Conservation (phyloP, 495 filamentous ascomycete genomes). For the Neurospora intermedia region DNA sequence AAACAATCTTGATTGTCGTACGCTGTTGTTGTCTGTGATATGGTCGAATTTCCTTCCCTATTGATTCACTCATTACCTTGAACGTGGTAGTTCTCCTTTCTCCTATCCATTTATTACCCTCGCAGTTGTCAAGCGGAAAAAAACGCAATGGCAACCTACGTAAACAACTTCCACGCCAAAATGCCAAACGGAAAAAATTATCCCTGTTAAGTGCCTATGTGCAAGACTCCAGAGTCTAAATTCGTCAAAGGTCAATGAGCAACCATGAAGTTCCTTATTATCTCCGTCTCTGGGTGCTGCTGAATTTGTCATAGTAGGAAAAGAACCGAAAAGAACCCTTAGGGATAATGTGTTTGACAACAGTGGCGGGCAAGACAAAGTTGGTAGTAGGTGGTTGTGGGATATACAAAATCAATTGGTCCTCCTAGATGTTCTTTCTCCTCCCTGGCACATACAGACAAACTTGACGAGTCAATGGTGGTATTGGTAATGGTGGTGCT, state of each 20-base stretch:
- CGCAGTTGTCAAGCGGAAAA: neutral
- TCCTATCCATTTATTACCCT: neutral
- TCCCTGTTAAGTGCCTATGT: neutral
- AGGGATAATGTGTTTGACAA: neutral
- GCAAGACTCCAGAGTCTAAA: neutral
- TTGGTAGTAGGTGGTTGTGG: neutral
- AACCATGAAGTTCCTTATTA: neutral
- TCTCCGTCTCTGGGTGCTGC: neutral
- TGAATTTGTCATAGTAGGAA: neutral
- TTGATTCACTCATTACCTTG: neutral
- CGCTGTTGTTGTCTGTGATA: neutral
- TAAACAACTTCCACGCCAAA: neutral
- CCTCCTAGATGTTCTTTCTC: neutral
- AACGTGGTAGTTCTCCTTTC: neutral
- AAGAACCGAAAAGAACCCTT: neutral
- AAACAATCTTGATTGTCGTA: neutral
- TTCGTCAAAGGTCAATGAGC: neutral
- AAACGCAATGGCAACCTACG: too few relatives aligned
- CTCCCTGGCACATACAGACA: neutral
- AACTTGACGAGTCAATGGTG: neutral
- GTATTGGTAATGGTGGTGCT: neutral
- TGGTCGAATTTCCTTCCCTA: neutral
- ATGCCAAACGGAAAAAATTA: neutral
- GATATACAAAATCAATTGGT: neutral
- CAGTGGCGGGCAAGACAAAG: neutral